Conservation (phyloP, 2,329 filamentous ascomycete species). For the Monosporascus ibericus region DNA sequence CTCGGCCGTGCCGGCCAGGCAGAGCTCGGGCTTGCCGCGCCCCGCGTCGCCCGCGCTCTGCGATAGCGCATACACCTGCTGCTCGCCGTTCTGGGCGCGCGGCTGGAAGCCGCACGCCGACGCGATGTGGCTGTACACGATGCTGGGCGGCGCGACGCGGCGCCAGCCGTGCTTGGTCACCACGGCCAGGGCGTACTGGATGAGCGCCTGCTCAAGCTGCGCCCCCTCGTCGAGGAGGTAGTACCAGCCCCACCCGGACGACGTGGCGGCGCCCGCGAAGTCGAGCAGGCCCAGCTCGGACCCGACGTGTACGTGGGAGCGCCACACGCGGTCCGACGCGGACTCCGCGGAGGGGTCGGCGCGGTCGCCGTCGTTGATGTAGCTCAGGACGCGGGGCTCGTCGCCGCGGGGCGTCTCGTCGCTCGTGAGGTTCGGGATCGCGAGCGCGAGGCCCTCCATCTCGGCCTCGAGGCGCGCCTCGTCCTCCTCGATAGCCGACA, state of each 20-base stretch:
- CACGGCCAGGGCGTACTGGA: conserved; percentile 76
- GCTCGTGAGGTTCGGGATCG: conserved; percentile 83
- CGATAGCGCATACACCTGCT: conserved; percentile 80
- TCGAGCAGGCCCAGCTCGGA: conserved; percentile 83
- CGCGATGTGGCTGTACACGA: conserved; percentile 89
- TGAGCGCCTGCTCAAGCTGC: conserved; percentile 86
- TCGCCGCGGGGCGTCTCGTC: conserved; percentile 65
- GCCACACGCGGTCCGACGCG: conserved; percentile 44
- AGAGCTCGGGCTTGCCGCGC: conserved; percentile 60
- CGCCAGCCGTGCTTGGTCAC: conserved; percentile 72
- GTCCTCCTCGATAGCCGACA: conserved; percentile 53
- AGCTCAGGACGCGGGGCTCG: conserved; percentile 60
- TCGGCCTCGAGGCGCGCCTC: conserved; percentile 56
- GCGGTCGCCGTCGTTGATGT: conserved; percentile 64
- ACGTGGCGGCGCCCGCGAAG: conserved; percentile 73
- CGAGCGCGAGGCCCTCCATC: conserved; percentile 68
- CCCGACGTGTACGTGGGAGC: conserved; percentile 83
- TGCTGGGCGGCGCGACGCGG: conserved; percentile 74
- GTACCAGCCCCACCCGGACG: conserved; percentile 96
- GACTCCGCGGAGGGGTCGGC: conserved; percentile 32
- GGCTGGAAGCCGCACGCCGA: conserved; percentile 92
- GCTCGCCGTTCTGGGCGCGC: conserved; percentile 81
- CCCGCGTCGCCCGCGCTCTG: conserved; percentile 58
- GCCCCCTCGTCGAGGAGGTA: conserved; percentile 89
- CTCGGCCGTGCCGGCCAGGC: conserved; percentile 84